Evolutionary conservation across 2,329 filamentous ascomycete genomes (phyloP), one percentile per base, ranked within the genome.

Genomic region (Sporothrix humicola): DNA sequence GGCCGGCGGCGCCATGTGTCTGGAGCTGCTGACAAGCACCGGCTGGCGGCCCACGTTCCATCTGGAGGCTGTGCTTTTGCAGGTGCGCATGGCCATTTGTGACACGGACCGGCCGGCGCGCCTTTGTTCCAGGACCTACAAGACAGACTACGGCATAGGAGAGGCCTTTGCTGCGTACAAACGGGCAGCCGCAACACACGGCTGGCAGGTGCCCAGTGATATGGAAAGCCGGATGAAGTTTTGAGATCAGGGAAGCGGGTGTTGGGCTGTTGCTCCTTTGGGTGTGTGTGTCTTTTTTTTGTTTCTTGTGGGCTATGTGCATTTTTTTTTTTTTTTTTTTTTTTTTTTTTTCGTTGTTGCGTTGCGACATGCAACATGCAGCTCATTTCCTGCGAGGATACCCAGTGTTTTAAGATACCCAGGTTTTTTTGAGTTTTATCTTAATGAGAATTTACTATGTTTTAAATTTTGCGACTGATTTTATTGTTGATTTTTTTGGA

Each of bases 21-120:
- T 97, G 89, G 91, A 96, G 81, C 85, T 96, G 4, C 85, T 97
- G 75, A 97, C 94, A 0, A 94, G 91, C 80, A 88, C 89, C 7
- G 95, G 94, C 37, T 98, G 95, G 95, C 90, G 87, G 26, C 90
- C 92, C 0, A 90, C 88, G 0, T 89, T 87, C 69, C 90, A 88
- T 20, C 90, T 97, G 76, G 94, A 97, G 79, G 91, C 89, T 70
- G 90, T 97, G 2, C 83, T 98, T 15, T 80, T 97, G 37, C 93
- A 97, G 80, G 90, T 98, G 31, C 90, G 92, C 26, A 83, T 97
- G 82, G 93, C 93, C 0, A 88, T 97, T 15, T 89, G 86, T 72
- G 91, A 87, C 68, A 83, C 84, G 0, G 91, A 96, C 0, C 93
- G 91, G 0, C 93, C 93, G 0, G 95, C 93, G 17, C 87, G 92